Base-by-base conservation (phyloP, 2,329 filamentous ascomycete genomes). In the Teratosphaeria gauchensis region DNA sequence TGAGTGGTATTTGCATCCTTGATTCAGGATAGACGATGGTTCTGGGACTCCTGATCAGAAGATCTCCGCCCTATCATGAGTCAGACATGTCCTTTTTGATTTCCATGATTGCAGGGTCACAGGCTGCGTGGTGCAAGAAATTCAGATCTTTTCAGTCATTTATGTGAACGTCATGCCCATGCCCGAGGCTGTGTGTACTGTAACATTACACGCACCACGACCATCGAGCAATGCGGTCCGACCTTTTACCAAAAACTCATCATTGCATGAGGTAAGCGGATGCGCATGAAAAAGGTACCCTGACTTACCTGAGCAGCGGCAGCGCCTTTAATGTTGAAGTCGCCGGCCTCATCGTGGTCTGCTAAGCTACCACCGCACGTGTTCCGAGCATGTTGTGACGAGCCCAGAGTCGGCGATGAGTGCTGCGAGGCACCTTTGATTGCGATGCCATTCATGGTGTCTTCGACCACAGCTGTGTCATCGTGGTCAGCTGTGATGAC, bases 141-240 rank as follows among this genome's bases (percentile, higher is more conserved):
- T 24, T 89, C 86, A 88, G 86, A 81, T 88, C 85, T 89, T 88
- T 88, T 87, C 84, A 88, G 84, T 87, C 82, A 80, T 70, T 70
- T 31, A 53, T 58, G 24, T 31, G 52, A 59, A 65, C 66, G 59
- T 67, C 67, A 69, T 57, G 14, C 58, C 58, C 42, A 35, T 51
- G 56, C 56, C 57, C 51, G 62, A 68, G 68, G 67, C 62, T 69
- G 56, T 54, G 63, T 63, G 65, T 54, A 12, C 54, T 16, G 28
- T 7, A 51, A 54, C 24, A 33, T 42, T 8, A 19, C 42, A 21
- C 16, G 4, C 42, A 48, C 31, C 35, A 46, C 31, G 35, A 55
- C 54, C 54, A 46, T 55, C 32, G 54, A 53, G 55, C 38, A 59
- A 69, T 72, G 75, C 73, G 73, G 78, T 85, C 81, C 76, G 82